phyloP scores from a whole-genome alignment of 257 asterid genomes.

The Penstemon eatonii region DNA sequence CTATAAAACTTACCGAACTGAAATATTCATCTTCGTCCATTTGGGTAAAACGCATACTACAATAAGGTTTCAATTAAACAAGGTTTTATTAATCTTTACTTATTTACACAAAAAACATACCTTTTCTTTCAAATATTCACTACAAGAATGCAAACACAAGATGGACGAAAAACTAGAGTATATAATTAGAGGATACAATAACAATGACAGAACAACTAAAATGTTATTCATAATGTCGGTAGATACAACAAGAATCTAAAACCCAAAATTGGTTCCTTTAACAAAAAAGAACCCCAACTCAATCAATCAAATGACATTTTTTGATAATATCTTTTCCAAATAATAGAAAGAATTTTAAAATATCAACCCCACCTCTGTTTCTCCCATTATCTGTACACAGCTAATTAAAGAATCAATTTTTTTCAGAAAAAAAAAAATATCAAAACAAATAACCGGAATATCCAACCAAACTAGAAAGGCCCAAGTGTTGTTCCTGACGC shows the following conservation, averaged over 20 bases:
- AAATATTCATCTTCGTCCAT: too few relatives aligned
- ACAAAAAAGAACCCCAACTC: background rate
- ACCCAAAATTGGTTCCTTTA: conserved; percentile 9
- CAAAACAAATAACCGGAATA: too few relatives aligned
- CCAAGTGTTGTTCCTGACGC: conserved; percentile 7
- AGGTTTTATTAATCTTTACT: too few relatives aligned
- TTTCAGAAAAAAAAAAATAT: too few relatives aligned
- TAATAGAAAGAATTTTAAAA: background rate
- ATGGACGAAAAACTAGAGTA: background rate
- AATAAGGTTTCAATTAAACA: too few relatives aligned
- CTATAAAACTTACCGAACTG: too few relatives aligned
- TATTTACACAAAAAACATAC: too few relatives aligned
- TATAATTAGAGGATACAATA: too few relatives aligned
- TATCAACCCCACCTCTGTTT: background rate
- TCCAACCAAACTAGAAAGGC: too few relatives aligned
- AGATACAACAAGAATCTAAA: background rate
- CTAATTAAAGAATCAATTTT: background rate
- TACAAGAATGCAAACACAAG: background rate
- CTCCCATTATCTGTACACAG: background rate
- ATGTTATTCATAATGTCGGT: background rate
- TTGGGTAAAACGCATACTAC: too few relatives aligned
- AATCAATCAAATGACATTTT: background rate
- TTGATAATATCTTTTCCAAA: background rate
- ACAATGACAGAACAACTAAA: background rate
- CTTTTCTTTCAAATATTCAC: too few relatives aligned